Base-by-base conservation (phyloP, 805 yeast species). In the Lipomyces spencermartinsiae region DNA sequence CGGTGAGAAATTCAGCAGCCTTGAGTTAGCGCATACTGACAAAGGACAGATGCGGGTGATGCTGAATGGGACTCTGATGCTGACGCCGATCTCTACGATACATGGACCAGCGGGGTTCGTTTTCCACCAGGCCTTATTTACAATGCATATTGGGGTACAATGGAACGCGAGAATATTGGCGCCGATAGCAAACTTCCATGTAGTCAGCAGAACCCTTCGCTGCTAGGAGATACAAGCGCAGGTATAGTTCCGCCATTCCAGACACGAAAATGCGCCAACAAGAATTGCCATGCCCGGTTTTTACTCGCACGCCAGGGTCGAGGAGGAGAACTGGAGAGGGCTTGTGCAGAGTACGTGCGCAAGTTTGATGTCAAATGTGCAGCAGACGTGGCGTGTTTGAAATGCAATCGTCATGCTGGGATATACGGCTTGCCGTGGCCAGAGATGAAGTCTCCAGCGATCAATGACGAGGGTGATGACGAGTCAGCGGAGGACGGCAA, bases 351-450 rank as follows among this genome's bases (percentile, higher is more conserved):
- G 22, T 68, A 68, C 59, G 60, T 64, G 25, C 58, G 53, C 19
- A 49, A 22, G 49, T 58, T 58, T 29, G 22, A 16, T 8, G 12
- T 39, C n/a, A 62, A n/a, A 49, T 43, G 22, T n/a, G 34, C 25
- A 1, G 19, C 31, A 16, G 35, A 57, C 2, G 63, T 71, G 14
- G 58, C 58, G 2, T 78, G 80, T 60, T 73, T 76, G 4, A 66
- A 79, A 46, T 78, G 80, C 53, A 75, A 76, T 43, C 72, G 80
- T 25, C 80, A 78, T 57, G 75, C 75, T 4, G 66, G 68, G 0
- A 55, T 78, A 8, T 77, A 76, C 64, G 70, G 68, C 34, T 65
- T 68, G 8, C 65, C 53, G 34, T 78, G 80, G 80, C 80, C 80
- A 14, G 57, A 70, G 25, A 54, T 64, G 33, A 29, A 12, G 37